A percentile compares a stretch with the other conserved stretches of the same genome.
Conservation (phyloP, 805 yeast species). For the Kodamaea leandrae region DNA sequence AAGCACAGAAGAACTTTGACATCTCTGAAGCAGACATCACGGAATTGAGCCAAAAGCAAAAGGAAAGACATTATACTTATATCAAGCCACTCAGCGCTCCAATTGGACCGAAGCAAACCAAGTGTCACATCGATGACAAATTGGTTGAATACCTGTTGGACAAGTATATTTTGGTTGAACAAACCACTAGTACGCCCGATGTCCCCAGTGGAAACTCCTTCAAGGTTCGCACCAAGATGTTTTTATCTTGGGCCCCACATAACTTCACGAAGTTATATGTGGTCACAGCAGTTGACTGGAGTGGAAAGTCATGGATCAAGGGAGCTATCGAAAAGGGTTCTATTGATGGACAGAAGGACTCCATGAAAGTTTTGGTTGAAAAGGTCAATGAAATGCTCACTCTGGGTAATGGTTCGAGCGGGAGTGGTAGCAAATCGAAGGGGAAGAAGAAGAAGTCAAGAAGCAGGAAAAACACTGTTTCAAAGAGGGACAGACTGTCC, state of each 20-base stretch:
- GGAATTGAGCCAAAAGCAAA: conserved; percentile 36
- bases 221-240: conserved; percentile 67
- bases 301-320: conserved; percentile 89
- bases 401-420: conserved; percentile 15
- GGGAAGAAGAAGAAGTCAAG: conserved; percentile 12
- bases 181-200: conserved; percentile 78
- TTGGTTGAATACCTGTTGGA: conserved; percentile 53
- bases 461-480: conserved; percentile 14
- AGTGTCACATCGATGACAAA: conserved; percentile 56
- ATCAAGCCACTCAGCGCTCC: conserved; percentile 73
- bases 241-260: conserved; percentile 69
- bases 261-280: conserved; percentile 59
- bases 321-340: conserved; percentile 85
- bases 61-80: conserved; percentile 59
- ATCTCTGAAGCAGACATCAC: conserved; percentile 25
- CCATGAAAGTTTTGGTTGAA: conserved; percentile 49
- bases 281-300: conserved; percentile 85
- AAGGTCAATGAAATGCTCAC: conserved; percentile 44
- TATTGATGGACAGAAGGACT: conserved; percentile 70
- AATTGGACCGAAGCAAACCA: conserved; percentile 91
- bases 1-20: conserved; percentile 26
- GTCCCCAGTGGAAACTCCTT: conserved; percentile 92
- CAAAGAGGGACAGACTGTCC: conserved; percentile 5
- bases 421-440: conserved; percentile 10
- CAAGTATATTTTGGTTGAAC: conserved; percentile 55